Conservation (phyloP, 2,329 filamentous ascomycete genomes). For the Nothophaeocryptopus gaeumannii region DNA sequence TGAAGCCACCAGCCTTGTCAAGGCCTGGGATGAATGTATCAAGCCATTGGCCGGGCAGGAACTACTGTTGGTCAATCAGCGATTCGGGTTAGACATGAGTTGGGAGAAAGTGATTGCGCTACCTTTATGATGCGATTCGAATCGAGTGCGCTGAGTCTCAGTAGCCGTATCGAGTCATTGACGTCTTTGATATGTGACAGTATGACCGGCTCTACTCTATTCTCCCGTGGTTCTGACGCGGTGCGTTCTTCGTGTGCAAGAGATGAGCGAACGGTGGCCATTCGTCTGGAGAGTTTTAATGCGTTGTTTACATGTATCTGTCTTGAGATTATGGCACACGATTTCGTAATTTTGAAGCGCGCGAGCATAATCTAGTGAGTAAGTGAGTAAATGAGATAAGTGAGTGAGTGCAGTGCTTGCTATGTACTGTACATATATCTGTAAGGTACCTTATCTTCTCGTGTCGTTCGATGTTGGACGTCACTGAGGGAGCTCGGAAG, state of each 20-base stretch:
- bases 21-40: conserved; percentile 73
- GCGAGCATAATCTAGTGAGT: too few relatives aligned
- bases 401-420: too few relatives aligned
- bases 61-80: conserved; percentile 46
- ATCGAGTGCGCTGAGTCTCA: conserved; percentile 60
- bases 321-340: too few relatives aligned
- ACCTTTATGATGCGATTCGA: conserved; percentile 36
- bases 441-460: too few relatives aligned
- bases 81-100: background rate
- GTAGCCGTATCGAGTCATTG: conserved; percentile 66
- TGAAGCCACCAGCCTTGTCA: conserved; percentile 76
- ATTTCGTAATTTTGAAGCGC: too few relatives aligned
- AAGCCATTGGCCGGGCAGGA: conserved; percentile 83
- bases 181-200: conserved; percentile 61
- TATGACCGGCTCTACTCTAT: conserved; percentile 61
- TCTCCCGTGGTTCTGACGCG: conserved; percentile 67
- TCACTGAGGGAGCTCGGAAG: too few relatives aligned
- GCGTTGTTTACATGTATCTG: too few relatives aligned
- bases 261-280: conserved; percentile 34
- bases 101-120: background rate
- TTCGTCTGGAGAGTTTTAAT: conserved; percentile 12
- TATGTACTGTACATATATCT: too few relatives aligned
- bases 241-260: conserved; percentile 67
- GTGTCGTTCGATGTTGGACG: too few relatives aligned
- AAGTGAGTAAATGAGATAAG: too few relatives aligned